phyloP scores from a whole-genome alignment of 148 eudicot species.

The Rhododendron williamsianum region DNA sequence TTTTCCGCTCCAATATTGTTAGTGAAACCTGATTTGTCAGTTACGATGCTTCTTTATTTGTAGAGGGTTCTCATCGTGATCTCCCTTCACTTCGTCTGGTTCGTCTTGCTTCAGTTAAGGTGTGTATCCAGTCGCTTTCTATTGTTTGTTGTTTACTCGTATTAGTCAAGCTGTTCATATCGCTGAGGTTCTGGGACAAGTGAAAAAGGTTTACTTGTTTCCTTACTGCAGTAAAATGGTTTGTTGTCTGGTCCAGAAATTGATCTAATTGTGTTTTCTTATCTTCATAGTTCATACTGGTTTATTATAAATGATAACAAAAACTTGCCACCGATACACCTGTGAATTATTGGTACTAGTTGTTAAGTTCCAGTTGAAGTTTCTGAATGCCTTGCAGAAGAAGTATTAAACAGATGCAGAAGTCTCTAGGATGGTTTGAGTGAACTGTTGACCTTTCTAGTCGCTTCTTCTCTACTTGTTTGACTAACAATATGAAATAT shows the following conservation, averaged over 20 bases:
- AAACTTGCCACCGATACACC: background rate
- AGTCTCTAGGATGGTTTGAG: background rate
- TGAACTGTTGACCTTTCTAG: background rate
- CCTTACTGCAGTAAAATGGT: background rate
- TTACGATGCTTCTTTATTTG: slow-evolving; percentile 15
- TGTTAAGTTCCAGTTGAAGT: background rate
- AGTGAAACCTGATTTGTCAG: background rate
- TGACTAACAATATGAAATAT: background rate
- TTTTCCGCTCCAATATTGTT: background rate
- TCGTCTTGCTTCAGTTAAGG: slow-evolving; percentile 72
- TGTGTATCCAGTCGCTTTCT: slow-evolving; percentile 13
- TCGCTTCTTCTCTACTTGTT: background rate
- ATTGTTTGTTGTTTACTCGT: background rate
- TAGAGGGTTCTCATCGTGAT: slow-evolving; percentile 93
- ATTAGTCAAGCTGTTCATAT: background rate
- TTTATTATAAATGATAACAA: background rate
- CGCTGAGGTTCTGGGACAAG: background rate
- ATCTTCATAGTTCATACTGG: background rate
- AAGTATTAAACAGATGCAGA: background rate
- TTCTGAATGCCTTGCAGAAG: background rate
- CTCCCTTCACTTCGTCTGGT: slow-evolving; percentile 81
- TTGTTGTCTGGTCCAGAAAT: background rate
- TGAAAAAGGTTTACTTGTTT: background rate
- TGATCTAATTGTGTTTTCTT: background rate
- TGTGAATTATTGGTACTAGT: background rate